Conservation (phyloP, 1,139 yeast species). For the Lodderomyces oxycetoniae region DNA sequence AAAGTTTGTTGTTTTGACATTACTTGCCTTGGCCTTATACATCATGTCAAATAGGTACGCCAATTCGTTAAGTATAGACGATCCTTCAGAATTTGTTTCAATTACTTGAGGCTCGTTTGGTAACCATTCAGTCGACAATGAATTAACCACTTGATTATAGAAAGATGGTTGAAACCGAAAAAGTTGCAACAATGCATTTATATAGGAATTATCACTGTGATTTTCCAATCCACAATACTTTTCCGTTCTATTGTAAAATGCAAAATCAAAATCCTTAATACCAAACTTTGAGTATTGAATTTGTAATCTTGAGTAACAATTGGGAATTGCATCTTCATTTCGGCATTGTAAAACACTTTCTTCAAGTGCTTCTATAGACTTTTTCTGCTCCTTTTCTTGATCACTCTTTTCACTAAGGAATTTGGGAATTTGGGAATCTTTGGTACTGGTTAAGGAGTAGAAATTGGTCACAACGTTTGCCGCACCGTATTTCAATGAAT, state of each 20-base stretch:
- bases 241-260: constrained; percentile 67
- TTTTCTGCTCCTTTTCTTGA: constrained; percentile 7
- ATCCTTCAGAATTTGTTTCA: constrained; percentile 36
- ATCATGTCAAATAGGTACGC: constrained; percentile 93
- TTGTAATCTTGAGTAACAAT: constrained; percentile 69
- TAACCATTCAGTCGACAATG: constrained; percentile 56
- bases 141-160: constrained; percentile 57
- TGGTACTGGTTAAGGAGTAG: constrained; percentile 32
- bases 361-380: constrained; percentile 14
- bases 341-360: constrained; percentile 30
- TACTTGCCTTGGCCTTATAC: constrained; percentile 67
- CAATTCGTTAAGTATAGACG: constrained; percentile 67
- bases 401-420: constrained; percentile 64
- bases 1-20: constrained; percentile 73
- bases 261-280: constrained; percentile 90
- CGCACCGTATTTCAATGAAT: constrained; percentile 51
- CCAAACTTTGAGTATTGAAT: constrained; percentile 88
- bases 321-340: constrained; percentile 44
- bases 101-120: constrained; percentile 36
- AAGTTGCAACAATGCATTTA: constrained; percentile 78
- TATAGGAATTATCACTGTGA: constrained; percentile 75
- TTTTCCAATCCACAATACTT: constrained; percentile 82
- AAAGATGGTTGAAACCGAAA: constrained; percentile 73
- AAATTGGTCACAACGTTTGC: constrained; percentile 48
- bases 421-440: constrained; percentile 42